Evolutionary conservation across 1,284 basidiomycete species (phyloP).

Genomic region (Lentinula novae-zelandiae): DNA sequence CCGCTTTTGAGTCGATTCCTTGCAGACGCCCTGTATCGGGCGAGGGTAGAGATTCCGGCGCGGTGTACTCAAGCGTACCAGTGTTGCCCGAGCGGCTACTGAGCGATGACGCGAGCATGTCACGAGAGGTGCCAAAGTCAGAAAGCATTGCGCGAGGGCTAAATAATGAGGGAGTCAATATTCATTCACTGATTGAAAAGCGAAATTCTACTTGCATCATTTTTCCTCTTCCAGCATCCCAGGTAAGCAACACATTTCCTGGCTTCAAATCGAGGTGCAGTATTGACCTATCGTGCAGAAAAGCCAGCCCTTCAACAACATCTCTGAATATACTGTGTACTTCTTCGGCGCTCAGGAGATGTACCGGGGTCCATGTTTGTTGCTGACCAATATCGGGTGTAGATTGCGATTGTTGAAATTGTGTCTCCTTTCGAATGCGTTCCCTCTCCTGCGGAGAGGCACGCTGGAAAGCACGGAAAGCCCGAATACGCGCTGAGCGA

Average conservation of each 20-base stretch:
- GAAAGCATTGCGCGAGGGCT: slow-evolving; percentile 87
- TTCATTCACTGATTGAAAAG: neutral
- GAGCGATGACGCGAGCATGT: slow-evolving; percentile 71
- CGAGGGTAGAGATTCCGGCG: slow-evolving; percentile 82
- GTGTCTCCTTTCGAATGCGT: slow-evolving; percentile 39
- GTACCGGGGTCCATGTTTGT: slow-evolving; percentile 62
- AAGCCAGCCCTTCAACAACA: slow-evolving; percentile 57
- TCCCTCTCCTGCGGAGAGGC: slow-evolving; percentile 63
- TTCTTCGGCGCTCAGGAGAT: slow-evolving; percentile 80
- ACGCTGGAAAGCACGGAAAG: slow-evolving; percentile 66
- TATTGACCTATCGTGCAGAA: slow-evolving; percentile 82
- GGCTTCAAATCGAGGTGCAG: slow-evolving; percentile 92
- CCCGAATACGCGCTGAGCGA: slow-evolving; percentile 67
- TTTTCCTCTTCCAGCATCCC: slow-evolving; percentile 71
- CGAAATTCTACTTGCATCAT: slow-evolving; percentile 53
- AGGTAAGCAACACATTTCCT: slow-evolving; percentile 88
- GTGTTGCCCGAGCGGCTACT: slow-evolving; percentile 80
- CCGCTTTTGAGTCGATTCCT: slow-evolving; percentile 84
- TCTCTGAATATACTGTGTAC: slow-evolving; percentile 44
- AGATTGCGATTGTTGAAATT: slow-evolving; percentile 33
- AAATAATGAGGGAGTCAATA: neutral
- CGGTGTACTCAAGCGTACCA: slow-evolving; percentile 72
- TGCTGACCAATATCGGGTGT: slow-evolving; percentile 10
- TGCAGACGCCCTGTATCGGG: slow-evolving; percentile 62
- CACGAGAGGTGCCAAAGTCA: slow-evolving; percentile 92